phyloP scores from a whole-genome alignment of 148 eudicot species.

The Bassia scoparia region DNA sequence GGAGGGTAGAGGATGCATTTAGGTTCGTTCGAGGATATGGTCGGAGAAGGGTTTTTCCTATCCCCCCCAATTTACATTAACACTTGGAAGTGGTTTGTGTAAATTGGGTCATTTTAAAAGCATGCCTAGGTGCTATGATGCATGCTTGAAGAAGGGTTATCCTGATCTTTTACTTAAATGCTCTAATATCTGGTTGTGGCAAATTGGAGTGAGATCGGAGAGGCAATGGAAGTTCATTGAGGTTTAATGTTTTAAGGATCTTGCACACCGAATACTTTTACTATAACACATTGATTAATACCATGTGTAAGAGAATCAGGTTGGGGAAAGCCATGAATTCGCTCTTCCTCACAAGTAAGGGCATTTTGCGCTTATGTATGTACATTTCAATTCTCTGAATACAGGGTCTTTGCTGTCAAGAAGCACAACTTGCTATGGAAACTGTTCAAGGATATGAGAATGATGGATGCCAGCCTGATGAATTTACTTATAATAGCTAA shows the following conservation, averaged over 20 bases:
- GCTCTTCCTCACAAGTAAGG: conserved; percentile 56
- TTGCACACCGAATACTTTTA: conserved; percentile 70
- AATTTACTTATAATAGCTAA: conserved; percentile 80
- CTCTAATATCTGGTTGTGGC: conserved; percentile 76
- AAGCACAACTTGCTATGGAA: conserved; percentile 61
- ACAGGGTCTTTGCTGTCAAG: conserved; percentile 76
- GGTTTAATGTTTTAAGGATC: conserved; percentile 75
- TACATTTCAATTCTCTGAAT: conserved; percentile 89
- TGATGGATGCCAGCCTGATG: conserved; percentile 86
- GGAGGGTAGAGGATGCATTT: conserved; percentile 67
- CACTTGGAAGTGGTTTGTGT: conserved; percentile 70
- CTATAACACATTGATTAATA: conserved; percentile 76
- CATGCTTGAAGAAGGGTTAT: conserved; percentile 90
- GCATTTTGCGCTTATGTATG: conserved; percentile 78
- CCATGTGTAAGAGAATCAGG: conserved; percentile 85
- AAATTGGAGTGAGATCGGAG: conserved; percentile 65
- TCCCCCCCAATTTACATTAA: conserved; percentile 77
- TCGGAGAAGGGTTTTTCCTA: conserved; percentile 57
- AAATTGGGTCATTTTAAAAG: conserved; percentile 62
- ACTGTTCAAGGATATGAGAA: conserved; percentile 65
- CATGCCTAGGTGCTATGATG: conserved; percentile 83
- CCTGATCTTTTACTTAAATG: conserved; percentile 80
- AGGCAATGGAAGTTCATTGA: conserved; percentile 79
- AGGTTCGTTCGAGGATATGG: conserved; percentile 59
- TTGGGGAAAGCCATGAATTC: conserved; percentile 71